Evolutionary conservation across 345 rosid species (phyloP), one percentile per base, ranked within the genome.

Genomic region (Heritiera fomes): DNA sequence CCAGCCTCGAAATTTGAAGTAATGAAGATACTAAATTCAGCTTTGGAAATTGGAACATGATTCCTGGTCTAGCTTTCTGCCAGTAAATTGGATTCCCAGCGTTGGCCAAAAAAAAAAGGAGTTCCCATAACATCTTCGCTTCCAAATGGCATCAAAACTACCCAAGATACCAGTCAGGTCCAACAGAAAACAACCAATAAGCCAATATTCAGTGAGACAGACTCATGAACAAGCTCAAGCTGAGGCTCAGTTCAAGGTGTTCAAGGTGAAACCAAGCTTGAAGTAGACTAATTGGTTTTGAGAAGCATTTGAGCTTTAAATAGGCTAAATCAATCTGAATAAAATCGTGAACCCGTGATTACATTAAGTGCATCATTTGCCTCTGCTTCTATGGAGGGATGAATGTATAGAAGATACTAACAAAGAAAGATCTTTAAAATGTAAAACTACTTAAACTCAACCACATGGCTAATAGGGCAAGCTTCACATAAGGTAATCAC

Each of bases 251-350:
- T 49, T 60, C 43, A 56, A 71, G 71, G 77, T 62, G 49, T 58
- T 59, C 41, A 56, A 70, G 71, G 76, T 15, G 28, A 74, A 76
- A 40, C 32, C 43, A 74, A 67, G 63, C 61, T 32, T 66, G 65
- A 76, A 55, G 46, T 62, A 34, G 72, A 74, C 38, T 32, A 20
- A 13, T 61, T 65, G 11, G 38, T 34, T 34, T 23, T 13, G 23
- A 56, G 20, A 15, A n/a, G 45, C 45, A 71, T 50, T 32, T 32
- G 61, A 52, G 46, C 46, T 5, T 52, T 71, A 30, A 52, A 52
- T 32, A 34, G 13, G 61, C 62, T 28, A 6, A 15, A 69, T 28
- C 61, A 71, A 52, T 52, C 52, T 71, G 28, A 52, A 14, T 10
- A 28, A 60, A 60, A 28, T 28, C 17, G 0, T 49, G 58, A 70